A percentile compares a stretch with the other conserved stretches of the same genome.
phyloP scores from a whole-genome alignment of 2,329 filamentous ascomycete species.

The Sclerotiophoma versabilis region DNA sequence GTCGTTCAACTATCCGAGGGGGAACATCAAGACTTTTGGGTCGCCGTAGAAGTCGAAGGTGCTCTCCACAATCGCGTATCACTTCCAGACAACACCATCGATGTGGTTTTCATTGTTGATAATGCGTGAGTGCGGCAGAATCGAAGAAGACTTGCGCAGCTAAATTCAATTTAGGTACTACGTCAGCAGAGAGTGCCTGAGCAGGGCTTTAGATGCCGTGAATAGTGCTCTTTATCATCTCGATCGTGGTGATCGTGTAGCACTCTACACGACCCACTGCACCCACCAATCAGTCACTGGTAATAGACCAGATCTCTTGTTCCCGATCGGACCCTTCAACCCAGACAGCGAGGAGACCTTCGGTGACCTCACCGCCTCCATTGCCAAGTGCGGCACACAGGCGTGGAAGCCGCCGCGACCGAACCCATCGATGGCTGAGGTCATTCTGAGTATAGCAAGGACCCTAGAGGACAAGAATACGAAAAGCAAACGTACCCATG shows the following conservation, averaged over 20 bases:
- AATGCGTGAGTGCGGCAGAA: slow-evolving; percentile 39
- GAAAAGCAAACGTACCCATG: slow-evolving; percentile 31
- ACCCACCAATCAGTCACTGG: slow-evolving; percentile 36
- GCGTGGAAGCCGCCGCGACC: slow-evolving; percentile 37
- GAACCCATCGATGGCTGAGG: slow-evolving; percentile 38
- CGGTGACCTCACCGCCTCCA: slow-evolving; percentile 25
- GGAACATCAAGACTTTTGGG: slow-evolving; percentile 32
- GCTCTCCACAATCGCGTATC: slow-evolving; percentile 31
- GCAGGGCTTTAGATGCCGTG: slow-evolving; percentile 27
- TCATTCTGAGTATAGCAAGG: slow-evolving; percentile 33
- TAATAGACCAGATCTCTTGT: slow-evolving; percentile 35
- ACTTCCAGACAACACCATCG: slow-evolving; percentile 30
- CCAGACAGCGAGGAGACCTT: slow-evolving; percentile 26
- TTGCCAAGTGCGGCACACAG: slow-evolving; percentile 32
- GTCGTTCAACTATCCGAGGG: slow-evolving; percentile 26
- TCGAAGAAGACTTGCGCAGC: slow-evolving; percentile 1
- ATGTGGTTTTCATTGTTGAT: slow-evolving; percentile 48
- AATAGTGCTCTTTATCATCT: slow-evolving; percentile 30
- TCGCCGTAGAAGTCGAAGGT: slow-evolving; percentile 43
- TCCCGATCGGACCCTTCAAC: slow-evolving; percentile 26
- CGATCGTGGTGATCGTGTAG: slow-evolving; percentile 32
- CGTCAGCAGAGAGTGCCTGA: slow-evolving; percentile 35
- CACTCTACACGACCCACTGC: slow-evolving; percentile 42
- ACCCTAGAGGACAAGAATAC: slow-evolving; percentile 24
- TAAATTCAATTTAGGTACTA: slow-evolving; percentile 31